Evolutionary conservation across 2,329 filamentous ascomycete species (phyloP).

Genomic region (Cytospora piceae): DNA sequence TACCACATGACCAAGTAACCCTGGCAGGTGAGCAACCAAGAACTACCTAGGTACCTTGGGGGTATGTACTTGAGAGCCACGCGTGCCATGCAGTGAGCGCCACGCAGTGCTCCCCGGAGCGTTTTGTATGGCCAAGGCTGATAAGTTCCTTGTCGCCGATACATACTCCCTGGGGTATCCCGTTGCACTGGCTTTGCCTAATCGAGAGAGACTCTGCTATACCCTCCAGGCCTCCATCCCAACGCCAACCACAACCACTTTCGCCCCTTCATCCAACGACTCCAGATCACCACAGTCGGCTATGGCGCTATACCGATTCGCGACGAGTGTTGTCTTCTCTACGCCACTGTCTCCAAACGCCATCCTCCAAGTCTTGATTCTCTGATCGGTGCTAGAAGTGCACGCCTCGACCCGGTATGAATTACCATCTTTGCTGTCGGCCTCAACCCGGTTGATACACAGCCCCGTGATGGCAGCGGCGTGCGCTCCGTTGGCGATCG

Average conservation of each 20-base stretch:
- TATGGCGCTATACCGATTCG: constrained; percentile 60
- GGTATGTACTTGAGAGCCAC: too few relatives aligned
- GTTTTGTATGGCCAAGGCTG: too few relatives aligned
- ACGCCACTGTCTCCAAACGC: constrained; percentile 7
- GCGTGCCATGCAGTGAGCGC: too few relatives aligned
- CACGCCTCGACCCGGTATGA: constrained; percentile 37
- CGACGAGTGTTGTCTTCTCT: constrained; percentile 46
- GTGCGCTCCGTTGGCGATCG: constrained; percentile 61
- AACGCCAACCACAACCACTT: constrained; percentile 49
- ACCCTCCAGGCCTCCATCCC: constrained; percentile 51
- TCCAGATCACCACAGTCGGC: constrained; percentile 62
- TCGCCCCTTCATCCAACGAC: constrained; percentile 38
- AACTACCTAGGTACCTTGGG: too few relatives aligned
- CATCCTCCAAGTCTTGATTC: constrained; percentile 58
- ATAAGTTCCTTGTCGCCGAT: too few relatives aligned
- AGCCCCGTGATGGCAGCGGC: constrained; percentile 71
- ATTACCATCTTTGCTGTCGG: constrained; percentile 32
- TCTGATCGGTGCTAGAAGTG: constrained; percentile 64
- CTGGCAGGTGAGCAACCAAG: too few relatives aligned
- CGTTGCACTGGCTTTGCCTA: not conserved
- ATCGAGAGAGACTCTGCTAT: not conserved
- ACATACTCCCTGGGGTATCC: too few relatives aligned
- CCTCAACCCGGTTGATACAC: constrained; percentile 39
- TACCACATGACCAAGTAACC: not conserved
- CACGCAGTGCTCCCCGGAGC: too few relatives aligned